Evolutionary conservation across 257 asterid species (phyloP).

Genomic region (Gentiana dahurica): DNA sequence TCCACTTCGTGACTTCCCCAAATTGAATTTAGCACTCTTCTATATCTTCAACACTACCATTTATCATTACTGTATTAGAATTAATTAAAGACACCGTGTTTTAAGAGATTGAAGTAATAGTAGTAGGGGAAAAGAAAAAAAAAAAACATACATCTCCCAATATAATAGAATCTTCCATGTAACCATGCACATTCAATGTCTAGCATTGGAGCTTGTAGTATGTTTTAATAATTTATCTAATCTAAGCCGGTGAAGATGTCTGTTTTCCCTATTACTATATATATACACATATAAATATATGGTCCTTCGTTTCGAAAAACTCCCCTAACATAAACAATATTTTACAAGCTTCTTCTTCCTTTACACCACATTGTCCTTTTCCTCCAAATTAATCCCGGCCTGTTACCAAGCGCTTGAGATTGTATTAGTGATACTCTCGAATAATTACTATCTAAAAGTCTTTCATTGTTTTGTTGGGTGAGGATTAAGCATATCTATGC

Average conservation of each 20-base stretch:
- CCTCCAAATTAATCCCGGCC: neutral
- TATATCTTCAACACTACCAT: too few species aligned
- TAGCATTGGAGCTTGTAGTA: conserved; percentile 65
- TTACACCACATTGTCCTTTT: too few species aligned
- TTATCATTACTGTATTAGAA: too few species aligned
- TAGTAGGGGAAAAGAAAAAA: neutral
- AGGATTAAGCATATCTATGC: too few species aligned
- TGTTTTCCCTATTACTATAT: conserved; percentile 41
- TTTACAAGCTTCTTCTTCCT: too few species aligned
- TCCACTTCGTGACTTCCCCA: too few species aligned
- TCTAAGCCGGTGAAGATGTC: conserved; percentile 99
- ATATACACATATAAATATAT: neutral
- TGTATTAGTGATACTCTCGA: too few species aligned
- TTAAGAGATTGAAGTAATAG: too few species aligned
- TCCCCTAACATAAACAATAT: conserved; percentile 11
- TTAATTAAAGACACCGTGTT: too few species aligned
- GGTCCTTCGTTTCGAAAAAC: conserved; percentile 35
- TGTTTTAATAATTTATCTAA: conserved; percentile 53
- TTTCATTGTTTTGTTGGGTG: too few species aligned
- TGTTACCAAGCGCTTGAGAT: neutral
- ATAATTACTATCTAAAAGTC: neutral
- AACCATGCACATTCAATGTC: conserved; percentile 77
- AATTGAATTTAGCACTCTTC: too few species aligned
- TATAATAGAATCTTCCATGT: conserved; percentile 82
- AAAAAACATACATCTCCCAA: conserved; percentile 72